A percentile compares a stretch with the other conserved stretches of the same genome.
phyloP scores from a whole-genome alignment of 768 basidiomycete species.

The Kwoniella mangroviensis region DNA sequence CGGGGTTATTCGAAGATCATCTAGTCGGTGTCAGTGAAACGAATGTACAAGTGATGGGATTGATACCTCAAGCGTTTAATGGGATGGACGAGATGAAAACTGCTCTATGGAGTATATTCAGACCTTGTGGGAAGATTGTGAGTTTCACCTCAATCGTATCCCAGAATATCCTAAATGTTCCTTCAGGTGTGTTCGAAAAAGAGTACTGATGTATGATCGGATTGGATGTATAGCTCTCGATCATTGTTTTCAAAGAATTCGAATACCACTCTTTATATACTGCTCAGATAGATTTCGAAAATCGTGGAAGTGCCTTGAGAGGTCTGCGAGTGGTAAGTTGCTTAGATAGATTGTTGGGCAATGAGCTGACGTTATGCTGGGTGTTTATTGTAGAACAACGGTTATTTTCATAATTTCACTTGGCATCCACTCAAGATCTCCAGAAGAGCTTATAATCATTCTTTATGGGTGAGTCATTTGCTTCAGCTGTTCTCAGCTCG shows the following conservation, averaged over 20 bases:
- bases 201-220: no score
- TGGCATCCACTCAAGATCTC: not conserved
- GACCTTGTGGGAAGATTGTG: constrained; percentile 8
- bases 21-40: constrained; percentile 1
- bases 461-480: constrained; percentile 1
- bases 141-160: not conserved
- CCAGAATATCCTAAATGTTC: no score
- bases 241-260: constrained; percentile 3
- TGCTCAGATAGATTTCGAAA: constrained; percentile 8
- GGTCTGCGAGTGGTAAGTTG: not conserved
- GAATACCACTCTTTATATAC: not conserved
- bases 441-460: constrained; percentile 4
- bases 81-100: constrained; percentile 4
- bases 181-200: no score
- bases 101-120: not conserved
- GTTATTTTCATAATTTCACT: not conserved
- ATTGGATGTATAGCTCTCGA: not conserved
- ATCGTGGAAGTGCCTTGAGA: not conserved
- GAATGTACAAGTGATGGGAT: not conserved
- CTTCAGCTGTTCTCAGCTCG: not conserved
- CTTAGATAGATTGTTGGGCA: no score
- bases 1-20: not conserved
- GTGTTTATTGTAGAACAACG: not conserved
- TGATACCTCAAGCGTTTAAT: not conserved
- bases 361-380: constrained; percentile 5